These are phyloP conservation scores for Dactylella cylindrospora DNA, from an alignment of 2,329 filamentous ascomycete species.

Conservation along the genomic window DNA sequence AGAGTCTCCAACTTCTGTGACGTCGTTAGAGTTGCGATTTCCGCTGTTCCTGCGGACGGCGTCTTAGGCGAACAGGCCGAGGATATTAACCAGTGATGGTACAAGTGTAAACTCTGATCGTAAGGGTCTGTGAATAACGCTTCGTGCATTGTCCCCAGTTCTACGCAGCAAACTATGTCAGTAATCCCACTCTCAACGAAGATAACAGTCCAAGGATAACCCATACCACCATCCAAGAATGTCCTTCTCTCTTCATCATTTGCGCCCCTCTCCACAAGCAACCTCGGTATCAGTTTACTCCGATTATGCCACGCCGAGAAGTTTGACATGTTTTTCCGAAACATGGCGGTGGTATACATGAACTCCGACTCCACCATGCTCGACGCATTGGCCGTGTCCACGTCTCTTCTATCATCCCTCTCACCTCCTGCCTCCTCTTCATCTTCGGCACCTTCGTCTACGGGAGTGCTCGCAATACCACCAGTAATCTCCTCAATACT, in stretches of 20 bases:
- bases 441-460: conserved; percentile 46
- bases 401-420: not conserved
- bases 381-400: conserved; percentile 55
- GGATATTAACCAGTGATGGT: conserved; percentile 70
- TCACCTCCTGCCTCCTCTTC: conserved; percentile 2
- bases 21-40: conserved; percentile 67
- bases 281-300: conserved; percentile 74
- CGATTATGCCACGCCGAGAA: conserved; percentile 97
- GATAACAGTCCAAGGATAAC: not conserved
- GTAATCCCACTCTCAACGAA: not conserved
- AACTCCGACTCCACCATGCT: conserved; percentile 80
- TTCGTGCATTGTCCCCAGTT: conserved; percentile 72
- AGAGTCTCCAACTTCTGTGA: conserved; percentile 65
- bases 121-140: conserved; percentile 87
- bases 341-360: conserved; percentile 86
- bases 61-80: conserved; percentile 69
- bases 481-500: conserved; percentile 64
- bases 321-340: conserved; percentile 80
- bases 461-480: conserved; percentile 48
- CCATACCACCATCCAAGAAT: conserved; percentile 70
- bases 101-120: conserved; percentile 96
- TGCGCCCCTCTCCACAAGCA: conserved; percentile 71
- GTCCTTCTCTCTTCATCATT: conserved; percentile 63
- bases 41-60: conserved; percentile 54
- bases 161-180: conserved; percentile 52